These are phyloP conservation scores for Ophiognomonia clavigignenti-juglandacearum DNA, from an alignment of 2,329 filamentous ascomycete genomes.

Conservation along the genomic window DNA sequence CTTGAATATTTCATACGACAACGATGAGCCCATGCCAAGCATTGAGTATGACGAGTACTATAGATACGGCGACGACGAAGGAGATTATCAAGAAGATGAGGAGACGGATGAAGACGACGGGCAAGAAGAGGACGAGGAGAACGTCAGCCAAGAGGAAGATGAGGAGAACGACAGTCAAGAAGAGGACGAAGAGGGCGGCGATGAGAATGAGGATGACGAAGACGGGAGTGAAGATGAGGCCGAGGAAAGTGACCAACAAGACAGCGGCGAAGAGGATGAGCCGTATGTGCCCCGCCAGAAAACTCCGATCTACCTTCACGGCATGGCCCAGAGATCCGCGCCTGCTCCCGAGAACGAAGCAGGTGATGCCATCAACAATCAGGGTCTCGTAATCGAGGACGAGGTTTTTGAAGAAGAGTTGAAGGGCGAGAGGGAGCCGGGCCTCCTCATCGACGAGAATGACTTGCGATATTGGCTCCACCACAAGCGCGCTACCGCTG, in stretches of 20 bases:
- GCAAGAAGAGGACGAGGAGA: neutral
- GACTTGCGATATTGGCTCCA: constrained; percentile 5
- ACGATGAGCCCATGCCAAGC: constrained; percentile 39
- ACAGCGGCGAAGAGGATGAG: neutral
- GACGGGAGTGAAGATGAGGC: neutral
- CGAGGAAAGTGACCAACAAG: no score
- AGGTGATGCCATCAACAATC: neutral
- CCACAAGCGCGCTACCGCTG: constrained; percentile 8
- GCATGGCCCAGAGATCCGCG: neutral
- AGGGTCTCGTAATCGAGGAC: neutral
- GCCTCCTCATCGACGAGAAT: neutral
- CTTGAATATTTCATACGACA: constrained; percentile 17
- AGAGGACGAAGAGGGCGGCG: neutral
- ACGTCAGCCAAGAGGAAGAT: no score
- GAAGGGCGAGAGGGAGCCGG: constrained; percentile 1
- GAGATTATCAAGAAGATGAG: no score
- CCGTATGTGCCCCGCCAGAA: neutral
- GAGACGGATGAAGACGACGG: neutral
- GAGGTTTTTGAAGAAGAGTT: constrained; percentile 11
- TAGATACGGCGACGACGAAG: neutral
- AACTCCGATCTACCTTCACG: neutral
- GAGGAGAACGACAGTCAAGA: neutral
- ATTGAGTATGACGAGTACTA: constrained; percentile 34
- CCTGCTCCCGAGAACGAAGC: neutral
- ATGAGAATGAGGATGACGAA: constrained; percentile 3